Base-by-base conservation (phyloP, 139 green algal species). In the Auxenochlorella pyrenoidosa region DNA sequence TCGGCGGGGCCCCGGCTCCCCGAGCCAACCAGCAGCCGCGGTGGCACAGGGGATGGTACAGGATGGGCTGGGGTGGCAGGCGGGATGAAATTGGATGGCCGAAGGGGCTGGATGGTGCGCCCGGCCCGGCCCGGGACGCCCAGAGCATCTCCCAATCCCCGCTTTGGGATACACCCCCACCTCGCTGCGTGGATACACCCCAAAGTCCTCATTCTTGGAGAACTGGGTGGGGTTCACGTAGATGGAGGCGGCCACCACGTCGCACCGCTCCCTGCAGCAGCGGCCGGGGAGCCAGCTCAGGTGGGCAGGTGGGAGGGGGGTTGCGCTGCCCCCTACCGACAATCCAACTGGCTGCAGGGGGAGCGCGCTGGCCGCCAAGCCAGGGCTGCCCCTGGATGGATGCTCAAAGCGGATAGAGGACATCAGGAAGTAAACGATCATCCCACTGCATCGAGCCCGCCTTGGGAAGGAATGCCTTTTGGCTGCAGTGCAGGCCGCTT, bases 151-250 rank as follows among this genome's bases (percentile, higher is more conserved):
- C n/a, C n/a, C n/a, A n/a, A n/a, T n/a, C n/a, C n/a, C n/a, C n/a
- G n/a, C 54, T 63, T 24, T 63, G 2, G 15, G 16, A 2, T 24
- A 54, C 36, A 26, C 2, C 4, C 75, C 6, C 84, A 96, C 95
- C 60, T 91, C 22, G 65, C 96, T 87, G 6, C 95, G 83, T 0
- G 98, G 98, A 86, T 99, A 99, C 1, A 95, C 91, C 34, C 95
- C 95, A 92, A 99, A 98, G 88, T 99, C 98, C 84, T 99, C 98
- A 41, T 96, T 86, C 13, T 90, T 90, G 66, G 79, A 83, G n/a
- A 95, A 94, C 94, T 99, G 97, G 26, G 94, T 98, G 15, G 97
- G 96, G 86, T 99, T 99, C 75, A 99, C 94, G 88, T 99, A 99
- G 18, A 99, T 97, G 41, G 95, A 98, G 0, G 95, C 97, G 1